Conservation (phyloP, 2,329 filamentous ascomycete species). For the Aspergillus sp. region DNA sequence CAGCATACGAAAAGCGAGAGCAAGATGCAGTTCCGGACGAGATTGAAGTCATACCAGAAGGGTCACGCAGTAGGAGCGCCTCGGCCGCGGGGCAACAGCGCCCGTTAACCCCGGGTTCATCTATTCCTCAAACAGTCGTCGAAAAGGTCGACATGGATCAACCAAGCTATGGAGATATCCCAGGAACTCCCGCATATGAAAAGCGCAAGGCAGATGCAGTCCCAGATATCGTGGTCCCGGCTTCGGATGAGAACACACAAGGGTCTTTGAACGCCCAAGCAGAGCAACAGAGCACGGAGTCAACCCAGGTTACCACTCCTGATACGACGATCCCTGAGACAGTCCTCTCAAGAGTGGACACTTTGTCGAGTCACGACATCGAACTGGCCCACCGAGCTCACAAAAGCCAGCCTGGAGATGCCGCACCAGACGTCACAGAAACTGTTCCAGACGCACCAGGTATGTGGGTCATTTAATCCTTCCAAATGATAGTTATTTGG, state of each 20-base stretch:
- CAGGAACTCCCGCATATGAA: slow-evolving; percentile 58
- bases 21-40: slow-evolving; percentile 64
- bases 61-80: slow-evolving; percentile 37
- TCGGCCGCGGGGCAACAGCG: slow-evolving; percentile 43
- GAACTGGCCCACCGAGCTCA: slow-evolving; percentile 37
- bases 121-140: slow-evolving; percentile 59
- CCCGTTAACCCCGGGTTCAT: slow-evolving; percentile 49
- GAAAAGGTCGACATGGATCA: slow-evolving; percentile 58
- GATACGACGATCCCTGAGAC: slow-evolving; percentile 41
- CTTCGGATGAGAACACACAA: slow-evolving; percentile 28
- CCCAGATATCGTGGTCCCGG: slow-evolving; percentile 56
- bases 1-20: slow-evolving; percentile 56
- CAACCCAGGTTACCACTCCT: slow-evolving; percentile 3
- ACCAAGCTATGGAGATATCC: slow-evolving; percentile 60
- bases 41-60: slow-evolving; percentile 56
- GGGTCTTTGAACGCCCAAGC: slow-evolving; percentile 3
- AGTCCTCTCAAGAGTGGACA: slow-evolving; percentile 43
- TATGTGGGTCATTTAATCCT: slow-evolving; percentile 47
- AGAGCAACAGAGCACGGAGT: slow-evolving; percentile 16
- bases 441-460: slow-evolving; percentile 50
- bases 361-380: slow-evolving; percentile 33
- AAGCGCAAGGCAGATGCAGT: slow-evolving; percentile 57
- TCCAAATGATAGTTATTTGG: slow-evolving; percentile 29
- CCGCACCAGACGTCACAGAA: slow-evolving; percentile 43
- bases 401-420: slow-evolving; percentile 40